A percentile compares a stretch with the other conserved stretches of the same genome.
phyloP scores from a whole-genome alignment of 257 asterid genomes.

The Lantana camara region DNA sequence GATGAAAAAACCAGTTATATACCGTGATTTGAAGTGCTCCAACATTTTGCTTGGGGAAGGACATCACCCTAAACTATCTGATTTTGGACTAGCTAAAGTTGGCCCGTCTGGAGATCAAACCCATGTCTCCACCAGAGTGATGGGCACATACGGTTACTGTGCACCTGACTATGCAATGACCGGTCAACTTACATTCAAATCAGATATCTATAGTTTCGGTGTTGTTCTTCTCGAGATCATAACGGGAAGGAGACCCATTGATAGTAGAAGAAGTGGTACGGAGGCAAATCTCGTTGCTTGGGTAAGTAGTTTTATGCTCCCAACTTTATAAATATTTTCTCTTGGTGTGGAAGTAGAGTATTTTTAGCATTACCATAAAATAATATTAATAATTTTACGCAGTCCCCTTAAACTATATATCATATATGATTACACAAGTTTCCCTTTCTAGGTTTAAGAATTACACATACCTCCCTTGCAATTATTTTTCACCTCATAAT shows the following conservation, averaged over 20 bases:
- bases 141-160: constrained; percentile 93
- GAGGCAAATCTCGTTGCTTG: constrained; percentile 68
- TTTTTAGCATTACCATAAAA: not conserved
- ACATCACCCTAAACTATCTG: constrained; percentile 77
- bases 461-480: no score
- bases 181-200: constrained; percentile 77
- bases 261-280: constrained; percentile 33
- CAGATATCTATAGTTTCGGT: constrained; percentile 86
- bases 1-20: constrained; percentile 71
- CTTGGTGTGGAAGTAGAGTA: not conserved
- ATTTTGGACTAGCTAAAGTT: constrained; percentile 82
- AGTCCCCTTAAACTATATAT: no score
- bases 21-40: constrained; percentile 82
- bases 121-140: constrained; percentile 85
- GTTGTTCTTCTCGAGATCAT: constrained; percentile 84
- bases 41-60: constrained; percentile 77
- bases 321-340: not conserved
- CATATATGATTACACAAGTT: no score
- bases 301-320: constrained; percentile 42
- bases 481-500: no score
- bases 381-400: constrained; percentile 4
- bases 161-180: constrained; percentile 92
- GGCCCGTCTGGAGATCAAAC: constrained; percentile 79
- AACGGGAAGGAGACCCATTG: constrained; percentile 81
- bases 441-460: no score